These are phyloP conservation scores for Emiliania huxleyi DNA, from an alignment of 78 protist species.

Conservation along the genomic window DNA sequence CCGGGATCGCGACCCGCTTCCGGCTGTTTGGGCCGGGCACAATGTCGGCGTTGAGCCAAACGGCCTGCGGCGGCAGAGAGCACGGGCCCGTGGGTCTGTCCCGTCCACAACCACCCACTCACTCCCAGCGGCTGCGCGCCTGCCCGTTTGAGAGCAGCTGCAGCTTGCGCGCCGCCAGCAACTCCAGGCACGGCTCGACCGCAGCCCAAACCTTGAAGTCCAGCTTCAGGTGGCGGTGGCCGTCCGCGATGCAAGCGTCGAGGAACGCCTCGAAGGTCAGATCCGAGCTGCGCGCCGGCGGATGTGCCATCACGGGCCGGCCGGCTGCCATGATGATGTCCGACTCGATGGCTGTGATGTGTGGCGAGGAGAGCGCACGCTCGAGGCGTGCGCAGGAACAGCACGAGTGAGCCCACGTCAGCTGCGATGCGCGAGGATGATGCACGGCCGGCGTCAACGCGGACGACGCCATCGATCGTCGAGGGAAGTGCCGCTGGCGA, in stretches of 20 bases:
- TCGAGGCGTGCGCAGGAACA: neutral
- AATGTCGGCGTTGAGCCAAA: neutral
- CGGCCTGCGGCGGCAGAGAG: neutral
- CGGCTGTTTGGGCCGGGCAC: neutral
- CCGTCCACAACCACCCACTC: no score
- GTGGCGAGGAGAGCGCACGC: neutral
- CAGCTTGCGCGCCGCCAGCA: neutral
- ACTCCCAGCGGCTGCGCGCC: no score
- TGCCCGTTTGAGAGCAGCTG: neutral
- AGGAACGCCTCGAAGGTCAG: neutral
- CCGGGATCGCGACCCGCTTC: neutral
- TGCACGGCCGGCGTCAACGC: no score
- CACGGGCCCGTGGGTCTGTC: neutral
- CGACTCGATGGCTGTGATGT: neutral
- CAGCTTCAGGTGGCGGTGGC: neutral
- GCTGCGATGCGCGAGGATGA: neutral
- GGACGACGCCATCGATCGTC: no score
- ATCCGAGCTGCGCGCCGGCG: neutral
- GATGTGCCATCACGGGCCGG: neutral
- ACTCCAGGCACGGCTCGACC: neutral
- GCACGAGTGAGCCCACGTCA: neutral
- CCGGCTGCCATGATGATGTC: neutral
- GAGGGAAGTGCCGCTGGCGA: no score
- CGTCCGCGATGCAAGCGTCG: neutral
- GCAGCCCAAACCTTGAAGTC: neutral